A percentile compares a stretch with the other conserved stretches of the same genome.
Evolutionary conservation across 2,329 filamentous ascomycete species (phyloP).

Genomic region (Ascochyta rabiei): DNA sequence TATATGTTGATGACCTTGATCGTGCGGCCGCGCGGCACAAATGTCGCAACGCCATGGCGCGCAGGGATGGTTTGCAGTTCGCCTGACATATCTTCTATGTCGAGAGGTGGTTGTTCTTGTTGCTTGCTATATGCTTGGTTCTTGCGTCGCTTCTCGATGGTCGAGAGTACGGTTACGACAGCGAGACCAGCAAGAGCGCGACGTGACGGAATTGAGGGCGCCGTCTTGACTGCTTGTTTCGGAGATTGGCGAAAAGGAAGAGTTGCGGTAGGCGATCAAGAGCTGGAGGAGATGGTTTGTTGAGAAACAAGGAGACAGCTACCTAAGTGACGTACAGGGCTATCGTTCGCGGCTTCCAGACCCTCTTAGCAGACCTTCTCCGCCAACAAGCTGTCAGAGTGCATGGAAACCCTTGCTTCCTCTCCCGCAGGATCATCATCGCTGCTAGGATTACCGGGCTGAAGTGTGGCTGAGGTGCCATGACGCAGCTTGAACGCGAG

Average conservation of each 20-base stretch:
- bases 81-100: slow-evolving; percentile 44
- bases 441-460: slow-evolving; percentile 14
- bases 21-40: slow-evolving; percentile 55
- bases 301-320: slow-evolving; percentile 8
- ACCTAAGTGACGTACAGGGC: slow-evolving; percentile 18
- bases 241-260: background rate
- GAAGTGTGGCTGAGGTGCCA: slow-evolving; percentile 17
- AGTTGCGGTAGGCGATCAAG: background rate
- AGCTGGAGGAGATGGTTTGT: background rate
- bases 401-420: slow-evolving; percentile 31
- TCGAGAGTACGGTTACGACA: slow-evolving; percentile 41
- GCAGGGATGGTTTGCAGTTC: slow-evolving; percentile 56
- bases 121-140: slow-evolving; percentile 21
- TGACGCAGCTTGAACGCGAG: slow-evolving; percentile 24
- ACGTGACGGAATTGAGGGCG: slow-evolving; percentile 37
- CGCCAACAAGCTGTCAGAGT: slow-evolving; percentile 17
- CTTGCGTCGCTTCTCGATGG: slow-evolving; percentile 42
- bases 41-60: slow-evolving; percentile 57
- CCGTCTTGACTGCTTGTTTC: slow-evolving; percentile 30
- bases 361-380: slow-evolving; percentile 8
- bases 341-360: slow-evolving; percentile 12
- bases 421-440: slow-evolving; percentile 22
- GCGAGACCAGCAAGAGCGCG: slow-evolving; percentile 46
- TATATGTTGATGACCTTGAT: slow-evolving; percentile 60
- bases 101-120: slow-evolving; percentile 19